These are phyloP conservation scores for Petunia secreta DNA, from an alignment of 257 asterid genomes.

Conservation along the genomic window DNA sequence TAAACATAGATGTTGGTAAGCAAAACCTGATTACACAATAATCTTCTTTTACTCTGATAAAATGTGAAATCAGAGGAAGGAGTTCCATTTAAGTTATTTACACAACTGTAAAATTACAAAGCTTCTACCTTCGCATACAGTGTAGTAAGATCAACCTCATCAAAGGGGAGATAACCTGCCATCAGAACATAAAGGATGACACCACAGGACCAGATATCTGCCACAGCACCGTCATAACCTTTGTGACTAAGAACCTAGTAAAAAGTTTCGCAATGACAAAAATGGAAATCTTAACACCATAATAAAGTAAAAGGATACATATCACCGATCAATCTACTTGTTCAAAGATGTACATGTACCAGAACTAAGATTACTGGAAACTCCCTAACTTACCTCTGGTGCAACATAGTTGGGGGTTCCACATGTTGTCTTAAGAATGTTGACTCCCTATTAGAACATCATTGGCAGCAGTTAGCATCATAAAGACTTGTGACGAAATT, in stretches of 20 bases:
- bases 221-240: conserved; percentile 96
- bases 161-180: conserved; percentile 98
- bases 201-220: conserved; percentile 98
- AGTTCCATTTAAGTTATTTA: conserved; percentile 19
- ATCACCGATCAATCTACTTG: conserved; percentile 10
- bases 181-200: conserved; percentile 94
- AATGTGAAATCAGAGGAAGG: conserved; percentile 1
- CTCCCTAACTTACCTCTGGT: conserved; percentile 71
- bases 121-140: conserved; percentile 82
- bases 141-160: conserved; percentile 93
- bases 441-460: conserved; percentile 66
- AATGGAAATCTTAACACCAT: neutral
- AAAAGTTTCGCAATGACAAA: conserved; percentile 10
- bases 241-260: conserved; percentile 89
- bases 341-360: conserved; percentile 12
- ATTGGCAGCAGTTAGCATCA: conserved; percentile 37
- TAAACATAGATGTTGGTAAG: conserved; percentile 14
- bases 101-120: conserved; percentile 20
- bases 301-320: conserved; percentile 11
- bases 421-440: conserved; percentile 89
- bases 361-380: conserved; percentile 4
- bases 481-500: neutral
- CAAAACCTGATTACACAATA: neutral
- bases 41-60: neutral
- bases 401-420: conserved; percentile 99